phyloP scores from a whole-genome alignment of 768 basidiomycete species.

The Tulasnella sp. region DNA sequence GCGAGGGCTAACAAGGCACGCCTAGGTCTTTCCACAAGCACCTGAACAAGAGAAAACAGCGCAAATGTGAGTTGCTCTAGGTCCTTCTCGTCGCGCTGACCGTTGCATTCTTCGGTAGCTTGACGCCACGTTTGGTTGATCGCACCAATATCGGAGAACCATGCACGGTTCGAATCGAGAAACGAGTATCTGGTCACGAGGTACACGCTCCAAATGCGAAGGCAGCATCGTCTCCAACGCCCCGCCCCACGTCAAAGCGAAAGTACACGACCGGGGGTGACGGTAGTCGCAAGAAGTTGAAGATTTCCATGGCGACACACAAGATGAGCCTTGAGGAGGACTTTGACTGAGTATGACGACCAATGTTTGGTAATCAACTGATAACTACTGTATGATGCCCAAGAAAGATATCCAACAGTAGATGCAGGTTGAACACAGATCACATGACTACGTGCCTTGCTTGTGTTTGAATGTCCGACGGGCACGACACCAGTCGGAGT shows the following conservation, averaged over 20 bases:
- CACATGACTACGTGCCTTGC: no score
- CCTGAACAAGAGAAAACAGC: not conserved
- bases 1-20: not conserved
- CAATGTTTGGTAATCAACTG: no score
- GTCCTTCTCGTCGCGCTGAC: not conserved
- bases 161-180: no score
- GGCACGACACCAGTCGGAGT: no score
- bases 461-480: no score
- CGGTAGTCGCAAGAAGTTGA: constrained; percentile 7
- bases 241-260: not conserved
- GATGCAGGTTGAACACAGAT: no score
- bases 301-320: constrained; percentile 14
- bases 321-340: constrained; percentile 8
- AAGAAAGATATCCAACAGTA: no score
- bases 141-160: no score
- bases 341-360: constrained; percentile 1
- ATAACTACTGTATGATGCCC: no score
- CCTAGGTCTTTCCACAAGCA: not conserved
- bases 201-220: no score
- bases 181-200: no score
- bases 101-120: not conserved
- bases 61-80: not conserved
- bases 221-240: not conserved
- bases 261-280: not conserved
- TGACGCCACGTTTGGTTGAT: not conserved